A percentile compares a stretch with the other conserved stretches of the same genome.
phyloP scores from a whole-genome alignment of 495 filamentous ascomycete species.

The Xylaria palmicola region DNA sequence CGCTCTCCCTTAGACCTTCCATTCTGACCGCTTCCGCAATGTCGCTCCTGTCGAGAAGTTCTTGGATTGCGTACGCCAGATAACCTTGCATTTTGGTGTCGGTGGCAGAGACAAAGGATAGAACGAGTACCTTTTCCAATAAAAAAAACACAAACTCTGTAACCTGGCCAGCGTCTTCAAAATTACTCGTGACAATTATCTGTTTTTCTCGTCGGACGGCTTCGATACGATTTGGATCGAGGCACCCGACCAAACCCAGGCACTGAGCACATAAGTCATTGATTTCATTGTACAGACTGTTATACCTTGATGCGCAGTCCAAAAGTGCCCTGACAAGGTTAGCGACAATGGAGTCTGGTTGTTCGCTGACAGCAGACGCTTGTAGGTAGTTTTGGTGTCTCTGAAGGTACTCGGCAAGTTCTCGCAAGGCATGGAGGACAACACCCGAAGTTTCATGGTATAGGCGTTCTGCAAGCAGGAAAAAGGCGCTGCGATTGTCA shows the following conservation, averaged over 20 bases:
- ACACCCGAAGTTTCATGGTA: conserved; percentile 81
- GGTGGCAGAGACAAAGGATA: conserved; percentile 83
- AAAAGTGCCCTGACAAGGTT: conserved; percentile 73
- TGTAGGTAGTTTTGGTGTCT: conserved; percentile 79
- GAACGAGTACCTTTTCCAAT: conserved; percentile 82
- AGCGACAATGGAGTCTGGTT: conserved; percentile 73
- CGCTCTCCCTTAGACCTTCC: conserved; percentile 36
- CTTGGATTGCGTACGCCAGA: conserved; percentile 90
- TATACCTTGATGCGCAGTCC: conserved; percentile 79
- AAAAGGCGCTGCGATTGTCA: conserved; percentile 59
- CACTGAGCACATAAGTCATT: conserved; percentile 72
- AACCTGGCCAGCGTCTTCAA: conserved; percentile 73
- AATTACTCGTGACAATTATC: conserved; percentile 83
- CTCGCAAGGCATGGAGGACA: conserved; percentile 72
- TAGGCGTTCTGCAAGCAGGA: conserved; percentile 68
- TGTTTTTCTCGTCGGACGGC: conserved; percentile 70
- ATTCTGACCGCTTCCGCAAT: conserved; percentile 58
- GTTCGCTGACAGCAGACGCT: conserved; percentile 76
- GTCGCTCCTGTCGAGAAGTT: conserved; percentile 73
- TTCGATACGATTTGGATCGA: conserved; percentile 89
- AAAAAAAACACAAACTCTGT: conserved; percentile 83
- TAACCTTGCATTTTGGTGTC: conserved; percentile 87
- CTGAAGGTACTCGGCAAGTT: conserved; percentile 71
- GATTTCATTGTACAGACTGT: conserved; percentile 62
- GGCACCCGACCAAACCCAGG: conserved; percentile 81